Percentiles rank a stretch among this genome's conserved stretches.
Evolutionary conservation across 2,329 filamentous ascomycete genomes (phyloP).

Genomic region (Camptophora hylomeconis): DNA sequence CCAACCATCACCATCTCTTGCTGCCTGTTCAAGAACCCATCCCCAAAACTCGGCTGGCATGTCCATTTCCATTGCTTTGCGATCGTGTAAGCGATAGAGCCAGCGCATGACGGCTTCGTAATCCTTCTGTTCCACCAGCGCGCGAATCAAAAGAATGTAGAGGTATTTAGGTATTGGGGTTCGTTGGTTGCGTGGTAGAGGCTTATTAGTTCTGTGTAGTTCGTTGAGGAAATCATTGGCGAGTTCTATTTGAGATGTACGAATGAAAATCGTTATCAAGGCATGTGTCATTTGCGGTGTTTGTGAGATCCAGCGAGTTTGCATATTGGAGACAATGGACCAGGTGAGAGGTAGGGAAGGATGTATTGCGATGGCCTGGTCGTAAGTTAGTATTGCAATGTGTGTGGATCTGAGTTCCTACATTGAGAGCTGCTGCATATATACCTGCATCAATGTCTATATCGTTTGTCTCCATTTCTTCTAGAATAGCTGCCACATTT

Average conservation of each 20-base stretch:
- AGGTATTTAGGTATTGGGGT: conserved; percentile 1
- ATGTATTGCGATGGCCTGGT: too few relatives aligned
- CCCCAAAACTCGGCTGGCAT: conserved; percentile 3
- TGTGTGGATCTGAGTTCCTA: conserved; percentile 22
- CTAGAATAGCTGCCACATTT: conserved; percentile 49
- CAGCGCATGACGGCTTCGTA: conserved; percentile 3
- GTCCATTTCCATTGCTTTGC: conserved; percentile 4
- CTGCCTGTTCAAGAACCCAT: conserved; percentile 3
- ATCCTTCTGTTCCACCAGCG: conserved; percentile 1
- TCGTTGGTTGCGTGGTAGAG: background rate
- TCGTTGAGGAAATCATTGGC: conserved; percentile 2
- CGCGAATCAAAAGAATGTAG: conserved; percentile 2
- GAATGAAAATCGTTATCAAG: conserved; percentile 1
- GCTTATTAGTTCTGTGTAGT: background rate
- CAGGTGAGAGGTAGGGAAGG: conserved; percentile 1
- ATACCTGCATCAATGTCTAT: conserved; percentile 52
- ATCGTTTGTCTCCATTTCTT: conserved; percentile 53
- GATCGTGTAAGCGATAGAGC: conserved; percentile 3
- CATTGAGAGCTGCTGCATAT: conserved; percentile 60
- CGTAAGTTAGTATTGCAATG: too few relatives aligned
- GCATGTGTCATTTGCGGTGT: conserved; percentile 3
- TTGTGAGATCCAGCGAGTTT: conserved; percentile 1
- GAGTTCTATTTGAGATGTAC: conserved; percentile 2
- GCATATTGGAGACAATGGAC: conserved; percentile 2
- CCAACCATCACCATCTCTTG: conserved; percentile 1